Conservation (phyloP, 768 basidiomycete species). For the Suillus decipiens region DNA sequence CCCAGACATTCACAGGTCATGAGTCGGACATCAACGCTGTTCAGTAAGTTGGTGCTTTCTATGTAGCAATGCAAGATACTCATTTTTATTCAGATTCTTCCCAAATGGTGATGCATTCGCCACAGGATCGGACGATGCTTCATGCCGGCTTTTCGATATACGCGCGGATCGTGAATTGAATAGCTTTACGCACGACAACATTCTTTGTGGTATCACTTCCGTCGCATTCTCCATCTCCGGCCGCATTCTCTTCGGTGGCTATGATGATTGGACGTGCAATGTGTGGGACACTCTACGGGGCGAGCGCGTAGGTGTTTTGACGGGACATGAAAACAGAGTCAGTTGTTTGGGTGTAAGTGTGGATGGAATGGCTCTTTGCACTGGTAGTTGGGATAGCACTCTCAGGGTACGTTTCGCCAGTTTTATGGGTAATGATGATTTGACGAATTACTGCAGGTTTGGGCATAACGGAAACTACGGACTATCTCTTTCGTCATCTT, state of each 20-base stretch:
- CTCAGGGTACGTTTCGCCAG: constrained; percentile 67
- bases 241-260: constrained; percentile 96
- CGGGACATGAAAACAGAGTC: constrained; percentile 98
- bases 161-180: constrained; percentile 97
- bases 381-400: constrained; percentile 97
- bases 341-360: constrained; percentile 94
- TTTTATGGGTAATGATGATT: constrained; percentile 11
- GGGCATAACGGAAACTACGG: constrained; percentile 62
- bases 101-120: constrained; percentile 99
- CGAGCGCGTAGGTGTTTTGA: constrained; percentile 95
- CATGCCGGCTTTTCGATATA: constrained; percentile 97
- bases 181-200: constrained; percentile 97
- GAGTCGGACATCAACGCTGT: constrained; percentile 99
- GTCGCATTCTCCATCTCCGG: constrained; percentile 99
- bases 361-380: constrained; percentile 98
- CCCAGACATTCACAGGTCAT: constrained; percentile 98
- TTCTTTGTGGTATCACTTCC: constrained; percentile 97
- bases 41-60: constrained; percentile 59
- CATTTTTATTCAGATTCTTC: constrained; percentile 75
- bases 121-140: constrained; percentile 98
- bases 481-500: constrained; percentile 20
- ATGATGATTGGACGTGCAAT: constrained; percentile 99
- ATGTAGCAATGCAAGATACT: constrained; percentile 13
- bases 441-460: constrained; percentile 54
- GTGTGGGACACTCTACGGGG: constrained; percentile 99